phyloP scores from a whole-genome alignment of 345 rosid species.

The Rhizophora mangle region DNA sequence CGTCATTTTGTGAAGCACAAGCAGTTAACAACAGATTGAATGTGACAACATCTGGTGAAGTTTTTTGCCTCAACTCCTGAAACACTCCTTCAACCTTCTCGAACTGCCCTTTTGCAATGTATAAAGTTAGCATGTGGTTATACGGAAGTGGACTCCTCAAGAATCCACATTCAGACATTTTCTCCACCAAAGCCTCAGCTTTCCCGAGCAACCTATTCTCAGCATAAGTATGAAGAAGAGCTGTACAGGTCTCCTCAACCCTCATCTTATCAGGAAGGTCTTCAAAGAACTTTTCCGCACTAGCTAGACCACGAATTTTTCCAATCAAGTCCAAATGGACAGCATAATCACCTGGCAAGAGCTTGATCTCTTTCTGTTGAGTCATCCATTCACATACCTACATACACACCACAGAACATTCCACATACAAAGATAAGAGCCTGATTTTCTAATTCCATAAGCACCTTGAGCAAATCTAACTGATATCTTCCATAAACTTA shows the following conservation, averaged over 20 bases:
- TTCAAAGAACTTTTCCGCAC: constrained; percentile 90
- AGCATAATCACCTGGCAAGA: constrained; percentile 83
- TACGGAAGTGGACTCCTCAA: constrained; percentile 60
- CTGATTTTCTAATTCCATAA: neutral
- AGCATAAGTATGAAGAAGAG: constrained; percentile 84
- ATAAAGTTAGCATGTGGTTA: constrained; percentile 72
- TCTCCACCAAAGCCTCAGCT: constrained; percentile 78
- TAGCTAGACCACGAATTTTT: constrained; percentile 69
- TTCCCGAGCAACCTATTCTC: constrained; percentile 49
- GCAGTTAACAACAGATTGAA: constrained; percentile 66
- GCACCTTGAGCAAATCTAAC: neutral
- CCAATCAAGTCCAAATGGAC: constrained; percentile 83
- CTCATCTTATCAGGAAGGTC: constrained; percentile 74
- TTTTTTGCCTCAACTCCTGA: constrained; percentile 52
- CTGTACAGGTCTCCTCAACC: constrained; percentile 55
- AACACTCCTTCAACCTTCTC: constrained; percentile 55
- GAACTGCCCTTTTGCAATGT: constrained; percentile 48
- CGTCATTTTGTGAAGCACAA: constrained; percentile 49
- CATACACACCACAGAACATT: neutral
- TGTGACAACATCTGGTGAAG: constrained; percentile 69
- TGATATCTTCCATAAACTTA: no score
- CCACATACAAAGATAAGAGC: neutral
- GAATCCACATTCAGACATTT: constrained; percentile 72
- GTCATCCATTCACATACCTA: constrained; percentile 97
- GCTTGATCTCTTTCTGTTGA: constrained; percentile 60